Base-by-base conservation (phyloP, 345 rosid genomes). In the Gossypium ekmanianum region DNA sequence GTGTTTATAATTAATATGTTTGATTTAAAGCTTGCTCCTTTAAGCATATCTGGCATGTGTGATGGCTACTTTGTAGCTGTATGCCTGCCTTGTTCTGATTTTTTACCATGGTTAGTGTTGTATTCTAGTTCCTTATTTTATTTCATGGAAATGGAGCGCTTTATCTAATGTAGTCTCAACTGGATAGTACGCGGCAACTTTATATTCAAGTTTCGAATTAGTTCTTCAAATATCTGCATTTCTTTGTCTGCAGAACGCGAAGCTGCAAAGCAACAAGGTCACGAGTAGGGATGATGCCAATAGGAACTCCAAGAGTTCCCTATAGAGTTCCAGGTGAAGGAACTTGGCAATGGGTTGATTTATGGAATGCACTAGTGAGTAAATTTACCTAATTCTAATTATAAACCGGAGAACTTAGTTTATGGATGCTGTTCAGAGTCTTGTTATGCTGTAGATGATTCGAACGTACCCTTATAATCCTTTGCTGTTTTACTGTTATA, bases 341-440 rank as follows among this genome's bases (percentile, higher is more conserved):
- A 81, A 85, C 92, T 74, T 85, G 90, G 95, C 95, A 91, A 81
- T 88, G 90, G 94, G 91, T 94, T 78, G 99, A 95, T 83, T 68
- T 92, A 72, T 91, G 91, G 94, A 90, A 91, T 81, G 98, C 92
- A 80, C 87, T 92, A 7, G 98, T 91, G 88, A 78, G 97, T 90
- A 66, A 43, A 59, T 54, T 61, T 45, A 12, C 17, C 58, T 71
- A 24, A 61, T 73, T 70, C 52, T 27, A 52, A 52, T 70, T 51
- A 47, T 24, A 47, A 45, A 22, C 13, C 20, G 12, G 20, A 47
- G 20, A 47, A 24, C 20, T 41, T 67, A 67, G 71, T 13, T 22
- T 7, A 45, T 66, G 54, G 18, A 18, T 43, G 22, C n/a, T 72
- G 39, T 72, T 71, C 22, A 41, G 64, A 8, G 39, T 72, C 12